Base-by-base conservation (phyloP, 345 rosid species). In the Boechera retrofracta region DNA sequence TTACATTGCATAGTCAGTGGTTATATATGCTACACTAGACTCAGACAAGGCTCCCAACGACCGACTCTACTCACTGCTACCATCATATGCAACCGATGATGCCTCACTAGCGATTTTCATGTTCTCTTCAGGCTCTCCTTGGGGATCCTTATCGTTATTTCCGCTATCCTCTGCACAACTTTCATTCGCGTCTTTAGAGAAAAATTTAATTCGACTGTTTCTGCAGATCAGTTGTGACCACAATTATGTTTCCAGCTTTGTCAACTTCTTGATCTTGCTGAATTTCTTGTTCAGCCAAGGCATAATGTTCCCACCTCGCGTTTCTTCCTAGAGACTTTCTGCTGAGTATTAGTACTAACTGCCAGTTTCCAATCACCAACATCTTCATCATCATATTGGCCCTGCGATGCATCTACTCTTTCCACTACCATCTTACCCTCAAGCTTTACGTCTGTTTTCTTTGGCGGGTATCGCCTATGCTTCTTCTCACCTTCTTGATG, bases 11-110 rank as follows among this genome's bases (percentile, higher is more conserved):
- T 74, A 92, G 82, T 95, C 97, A 70, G 89, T 83, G 58, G 98
- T 95, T 66, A 92, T 83, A 77, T 98, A 92, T 67, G 96, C 98
- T n/a, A 95, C 89, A 73, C 86, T 88, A n/a, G 98, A 95, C 77
- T 95, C 98, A 0, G 98, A 89, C 33, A 92, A 80, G 18, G 97
- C 91, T 80, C 94, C 89, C 75, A 87, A 60, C 79, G 87, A 83
- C 97, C 92, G 87, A 75, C 97, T 92, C 78, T 92, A 89, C 82
- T 92, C 97, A 47, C 94, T 91, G 80, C 85, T 82, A 79, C 77
- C 82, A 77, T 89, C 99, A 78, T 91, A 97, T 11, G 52, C 77
- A 58, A 68, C 3, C 13, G 70, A 83, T 64, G 94, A 83, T 41
- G 76, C 85, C 75, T 88, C 85, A 75, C 88, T 92, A 73, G 71